Evolutionary conservation across 2,329 filamentous ascomycete species (phyloP).

Genomic region (Penicillium janthinellum): DNA sequence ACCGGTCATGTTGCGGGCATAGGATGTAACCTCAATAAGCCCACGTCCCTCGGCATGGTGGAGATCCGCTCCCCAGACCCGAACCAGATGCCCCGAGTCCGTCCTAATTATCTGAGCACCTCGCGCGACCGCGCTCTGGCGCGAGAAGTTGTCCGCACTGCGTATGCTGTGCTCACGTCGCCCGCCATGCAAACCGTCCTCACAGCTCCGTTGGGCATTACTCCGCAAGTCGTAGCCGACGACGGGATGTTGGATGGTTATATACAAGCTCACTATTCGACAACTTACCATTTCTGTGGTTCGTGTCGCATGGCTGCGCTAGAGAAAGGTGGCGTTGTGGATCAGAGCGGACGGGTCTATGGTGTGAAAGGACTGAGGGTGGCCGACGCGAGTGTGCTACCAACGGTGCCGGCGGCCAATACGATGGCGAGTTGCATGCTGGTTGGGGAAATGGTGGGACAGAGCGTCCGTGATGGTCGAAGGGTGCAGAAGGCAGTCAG

Average conservation of each 20-base stretch:
- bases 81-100: conserved; percentile 10
- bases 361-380: conserved; percentile 16
- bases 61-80: conserved; percentile 14
- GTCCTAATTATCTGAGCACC: conserved; percentile 13
- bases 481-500: conserved; percentile 8
- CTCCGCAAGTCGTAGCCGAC: conserved; percentile 5
- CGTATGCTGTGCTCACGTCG: conserved; percentile 15
- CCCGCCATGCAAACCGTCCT: conserved; percentile 16
- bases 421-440: conserved; percentile 19
- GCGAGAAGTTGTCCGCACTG: conserved; percentile 9
- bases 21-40: conserved; percentile 20
- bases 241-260: conserved; percentile 14
- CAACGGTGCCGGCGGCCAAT: conserved; percentile 18
- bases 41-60: conserved; percentile 16
- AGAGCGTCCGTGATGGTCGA: conserved; percentile 14
- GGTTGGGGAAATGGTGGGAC: conserved; percentile 17
- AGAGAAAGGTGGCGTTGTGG: conserved; percentile 17
- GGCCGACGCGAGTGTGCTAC: conserved; percentile 19
- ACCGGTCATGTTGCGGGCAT: conserved; percentile 21
- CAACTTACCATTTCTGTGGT: conserved; percentile 19
- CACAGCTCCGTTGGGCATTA: conserved; percentile 10
- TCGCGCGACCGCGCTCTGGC: conserved; percentile 3
- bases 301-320: conserved; percentile 14
- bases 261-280: conserved; percentile 16
- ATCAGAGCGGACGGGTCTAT: conserved; percentile 19